Base-by-base conservation (phyloP, 169 alveolate species). In the Eimeria praecox region DNA sequence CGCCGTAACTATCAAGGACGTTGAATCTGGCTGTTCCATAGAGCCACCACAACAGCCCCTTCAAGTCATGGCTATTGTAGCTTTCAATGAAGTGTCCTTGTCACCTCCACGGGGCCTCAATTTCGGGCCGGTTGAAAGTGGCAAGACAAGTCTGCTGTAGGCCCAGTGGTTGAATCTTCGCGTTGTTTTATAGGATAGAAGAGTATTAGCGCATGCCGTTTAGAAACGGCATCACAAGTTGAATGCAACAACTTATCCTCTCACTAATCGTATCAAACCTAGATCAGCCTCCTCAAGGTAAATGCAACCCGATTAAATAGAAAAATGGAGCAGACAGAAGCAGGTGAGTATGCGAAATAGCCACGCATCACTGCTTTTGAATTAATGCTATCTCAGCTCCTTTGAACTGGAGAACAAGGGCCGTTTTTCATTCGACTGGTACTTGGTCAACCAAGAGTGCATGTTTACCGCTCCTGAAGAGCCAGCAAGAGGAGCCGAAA, bases 401-500 rank as follows among this genome's bases (percentile, higher is more conserved):
- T 97, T 99, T 44, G 99, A 98, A 97, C 96, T 99, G 46, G 98
- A 98, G 95, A 99, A 99, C 97, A 99, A 98, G 95, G 99, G 99
- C 22, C 98, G 97, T 44, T 99, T 99, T 95, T 98, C 98, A 82
- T 98, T 98, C 92, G 98, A 98, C 95, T 98, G 97, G 97, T 98
- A 97, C 59, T 97, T 98, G 78, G 97, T 98, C 94, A 98, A 98
- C 95, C 77, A 95, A 64, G 94, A 90, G 0, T 27, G 78, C 82
- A 77, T 56, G 78, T 38, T 59, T 54, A 35, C 90, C 24, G 66
- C 88, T 78, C 85, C 56, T 33, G 75, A 92, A 77, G 91, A 88
- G 40, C 64, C 73, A 44, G n/a, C 44, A 42, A 16, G 35, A 62
- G 54, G 94, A 64, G 33, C 66, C 0, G 66, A 71, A 75, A 38